A percentile compares a stretch with the other conserved stretches of the same genome.
Evolutionary conservation across 2,329 filamentous ascomycete species (phyloP).

Genomic region (Fusarium lateritium): DNA sequence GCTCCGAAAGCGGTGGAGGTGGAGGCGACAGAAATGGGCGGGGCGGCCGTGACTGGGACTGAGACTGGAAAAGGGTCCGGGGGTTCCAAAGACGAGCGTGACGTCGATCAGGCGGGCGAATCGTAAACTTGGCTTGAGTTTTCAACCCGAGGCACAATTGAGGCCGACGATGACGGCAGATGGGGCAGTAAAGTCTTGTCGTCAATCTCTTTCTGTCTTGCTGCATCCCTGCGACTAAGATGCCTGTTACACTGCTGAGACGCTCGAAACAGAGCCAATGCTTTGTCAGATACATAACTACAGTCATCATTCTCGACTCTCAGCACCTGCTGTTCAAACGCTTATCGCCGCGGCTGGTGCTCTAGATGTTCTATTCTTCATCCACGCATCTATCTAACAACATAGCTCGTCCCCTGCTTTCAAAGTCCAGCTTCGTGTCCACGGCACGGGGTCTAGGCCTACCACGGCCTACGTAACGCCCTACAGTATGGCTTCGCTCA

Average conservation of each 20-base stretch:
- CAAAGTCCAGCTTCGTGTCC: slow-evolving; percentile 12
- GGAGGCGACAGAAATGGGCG: slow-evolving; percentile 19
- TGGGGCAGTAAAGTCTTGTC: background rate
- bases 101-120: slow-evolving; percentile 46
- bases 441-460: slow-evolving; percentile 32
- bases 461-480: slow-evolving; percentile 37
- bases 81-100: slow-evolving; percentile 29
- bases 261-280: slow-evolving; percentile 16
- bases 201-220: slow-evolving; percentile 32
- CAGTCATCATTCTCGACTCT: slow-evolving; percentile 1
- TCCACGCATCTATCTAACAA: slow-evolving; percentile 22
- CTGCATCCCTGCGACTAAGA: slow-evolving; percentile 8
- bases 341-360: slow-evolving; percentile 40
- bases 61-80: slow-evolving; percentile 10
- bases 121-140: slow-evolving; percentile 23
- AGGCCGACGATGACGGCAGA: slow-evolving; percentile 45
- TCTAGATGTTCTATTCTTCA: slow-evolving; percentile 21
- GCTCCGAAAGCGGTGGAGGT: slow-evolving; percentile 52
- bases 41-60: slow-evolving; percentile 11
- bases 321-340: slow-evolving; percentile 19
- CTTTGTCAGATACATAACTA: slow-evolving; percentile 15
- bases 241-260: slow-evolving; percentile 13
- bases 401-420: slow-evolving; percentile 6
- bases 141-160: slow-evolving; percentile 40
- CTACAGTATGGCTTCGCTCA: slow-evolving; percentile 28